phyloP scores from a whole-genome alignment of 2,329 filamentous ascomycete genomes.

The Colletotrichum horii region DNA sequence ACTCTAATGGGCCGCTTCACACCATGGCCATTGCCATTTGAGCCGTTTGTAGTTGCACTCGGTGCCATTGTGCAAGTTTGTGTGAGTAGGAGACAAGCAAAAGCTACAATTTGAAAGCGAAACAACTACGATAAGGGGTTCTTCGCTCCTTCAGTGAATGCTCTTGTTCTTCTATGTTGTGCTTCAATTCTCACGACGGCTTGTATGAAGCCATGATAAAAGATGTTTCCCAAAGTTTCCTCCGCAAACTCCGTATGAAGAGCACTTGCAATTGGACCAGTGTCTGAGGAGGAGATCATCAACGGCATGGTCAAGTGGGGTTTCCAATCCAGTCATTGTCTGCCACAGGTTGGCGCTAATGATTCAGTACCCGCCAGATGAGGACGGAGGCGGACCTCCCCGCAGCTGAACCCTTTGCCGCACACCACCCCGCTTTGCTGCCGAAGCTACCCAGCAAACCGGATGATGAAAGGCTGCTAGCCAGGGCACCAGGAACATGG shows the following conservation, averaged over 20 bases:
- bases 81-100: background rate
- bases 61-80: background rate
- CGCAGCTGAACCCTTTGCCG: background rate
- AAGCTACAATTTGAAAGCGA: accelerated
- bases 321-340: background rate
- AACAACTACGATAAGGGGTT: accelerated
- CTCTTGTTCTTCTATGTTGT: background rate
- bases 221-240: accelerated
- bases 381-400: background rate
- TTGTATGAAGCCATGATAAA: background rate
- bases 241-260: background rate
- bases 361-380: conserved; percentile 12
- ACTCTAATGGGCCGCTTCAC: background rate
- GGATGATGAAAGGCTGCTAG: background rate
- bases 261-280: background rate
- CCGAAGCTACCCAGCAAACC: background rate
- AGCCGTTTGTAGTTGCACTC: background rate
- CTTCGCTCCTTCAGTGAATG: background rate
- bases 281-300: background rate
- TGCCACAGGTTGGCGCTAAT: conserved; percentile 7
- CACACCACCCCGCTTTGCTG: background rate
- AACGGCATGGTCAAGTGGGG: background rate
- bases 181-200: background rate
- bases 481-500: background rate
- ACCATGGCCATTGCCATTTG: background rate